phyloP scores from a whole-genome alignment of 441 rosid species.

The Populus hybrid region DNA sequence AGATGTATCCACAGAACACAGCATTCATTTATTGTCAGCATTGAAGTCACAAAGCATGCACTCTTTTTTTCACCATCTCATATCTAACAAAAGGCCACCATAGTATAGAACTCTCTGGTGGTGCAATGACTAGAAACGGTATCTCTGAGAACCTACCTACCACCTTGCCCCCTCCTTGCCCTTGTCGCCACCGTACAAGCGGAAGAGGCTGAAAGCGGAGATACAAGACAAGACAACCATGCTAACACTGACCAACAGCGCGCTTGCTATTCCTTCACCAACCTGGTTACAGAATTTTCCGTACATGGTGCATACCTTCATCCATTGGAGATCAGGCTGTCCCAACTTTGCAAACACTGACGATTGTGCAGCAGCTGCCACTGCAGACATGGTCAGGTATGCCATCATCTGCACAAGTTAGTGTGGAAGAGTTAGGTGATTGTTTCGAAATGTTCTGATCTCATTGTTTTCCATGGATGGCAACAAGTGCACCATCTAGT shows the following conservation, averaged over 20 bases:
- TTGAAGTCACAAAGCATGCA: background rate
- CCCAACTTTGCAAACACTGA: constrained; percentile 69
- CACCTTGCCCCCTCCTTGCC: constrained; percentile 30
- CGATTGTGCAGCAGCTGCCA: constrained; percentile 70
- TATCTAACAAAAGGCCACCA: background rate
- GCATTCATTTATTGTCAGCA: constrained; percentile 12
- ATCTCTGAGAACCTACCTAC: constrained; percentile 18
- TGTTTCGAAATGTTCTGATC: background rate
- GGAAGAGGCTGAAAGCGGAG: constrained; percentile 82
- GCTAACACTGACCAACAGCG: constrained; percentile 48
- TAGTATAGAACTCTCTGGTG: background rate
- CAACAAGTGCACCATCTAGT: too few relatives aligned
- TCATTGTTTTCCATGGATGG: background rate
- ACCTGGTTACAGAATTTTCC: constrained; percentile 73
- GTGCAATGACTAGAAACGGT: background rate
- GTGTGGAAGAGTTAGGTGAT: background rate
- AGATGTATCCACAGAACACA: constrained; percentile 4
- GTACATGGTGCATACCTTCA: constrained; percentile 72
- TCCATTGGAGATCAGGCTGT: constrained; percentile 73
- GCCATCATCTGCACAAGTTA: constrained; percentile 56
- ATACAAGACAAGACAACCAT: constrained; percentile 57
- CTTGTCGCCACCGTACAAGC: constrained; percentile 57
- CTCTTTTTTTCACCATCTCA: constrained; percentile 8
- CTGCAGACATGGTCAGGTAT: constrained; percentile 64
- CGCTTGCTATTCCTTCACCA: constrained; percentile 54